Evolutionary conservation across 306 rosid species (phyloP).

Genomic region (Citrullus mucosospermus): DNA sequence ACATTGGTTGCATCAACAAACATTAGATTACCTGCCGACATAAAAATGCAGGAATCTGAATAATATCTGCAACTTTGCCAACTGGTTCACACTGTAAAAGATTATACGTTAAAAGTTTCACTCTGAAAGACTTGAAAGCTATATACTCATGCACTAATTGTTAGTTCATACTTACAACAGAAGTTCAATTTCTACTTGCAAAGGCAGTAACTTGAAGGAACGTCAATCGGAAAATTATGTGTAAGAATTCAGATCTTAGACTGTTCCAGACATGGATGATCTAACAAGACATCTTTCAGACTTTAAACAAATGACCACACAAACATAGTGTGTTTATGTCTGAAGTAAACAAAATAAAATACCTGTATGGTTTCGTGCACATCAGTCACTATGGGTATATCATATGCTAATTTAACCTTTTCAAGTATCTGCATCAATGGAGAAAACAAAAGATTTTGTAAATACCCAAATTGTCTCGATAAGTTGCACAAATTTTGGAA

Average conservation of each 20-base stretch:
- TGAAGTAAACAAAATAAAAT: neutral
- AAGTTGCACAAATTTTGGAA: neutral
- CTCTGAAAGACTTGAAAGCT: neutral
- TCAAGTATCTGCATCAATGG: constrained; percentile 59
- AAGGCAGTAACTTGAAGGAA: neutral
- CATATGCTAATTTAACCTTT: constrained; percentile 81
- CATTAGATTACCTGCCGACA: constrained; percentile 63
- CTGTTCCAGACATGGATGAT: neutral
- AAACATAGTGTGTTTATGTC: neutral
- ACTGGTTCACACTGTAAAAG: constrained; percentile 70
- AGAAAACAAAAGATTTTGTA: neutral
- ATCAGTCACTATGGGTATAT: constrained; percentile 81
- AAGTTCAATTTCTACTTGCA: neutral
- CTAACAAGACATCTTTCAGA: neutral
- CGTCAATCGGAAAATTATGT: neutral
- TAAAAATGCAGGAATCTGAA: constrained; percentile 95
- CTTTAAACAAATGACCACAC: neutral
- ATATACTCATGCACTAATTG: neutral
- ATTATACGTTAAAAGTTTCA: neutral
- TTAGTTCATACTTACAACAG: neutral
- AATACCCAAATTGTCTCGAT: neutral
- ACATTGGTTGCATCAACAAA: neutral
- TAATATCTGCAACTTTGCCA: constrained; percentile 86
- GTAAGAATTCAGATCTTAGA: neutral
- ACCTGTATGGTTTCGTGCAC: constrained; percentile 78